Base-by-base conservation (phyloP, 2,329 filamentous ascomycete genomes). In the Raffaelea albimanens region DNA sequence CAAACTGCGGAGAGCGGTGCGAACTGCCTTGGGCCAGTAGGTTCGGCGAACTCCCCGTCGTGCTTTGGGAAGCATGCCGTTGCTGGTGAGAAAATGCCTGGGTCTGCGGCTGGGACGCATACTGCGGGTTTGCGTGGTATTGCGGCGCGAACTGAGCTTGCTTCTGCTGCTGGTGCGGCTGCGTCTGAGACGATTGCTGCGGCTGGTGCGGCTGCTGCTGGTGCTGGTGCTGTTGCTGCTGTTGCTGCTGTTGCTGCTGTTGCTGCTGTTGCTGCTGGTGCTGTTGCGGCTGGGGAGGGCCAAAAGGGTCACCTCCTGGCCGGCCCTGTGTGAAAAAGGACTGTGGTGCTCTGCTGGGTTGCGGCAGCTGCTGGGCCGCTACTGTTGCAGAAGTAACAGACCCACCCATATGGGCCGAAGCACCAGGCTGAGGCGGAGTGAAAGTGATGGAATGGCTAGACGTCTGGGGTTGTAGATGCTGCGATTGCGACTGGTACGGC, bases 41-140 rank as follows among this genome's bases (percentile, higher is more conserved):
- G 1, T 41, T 43, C 4, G 53, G 55, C 10, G 53, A 55, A 29
- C 44, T 49, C 2, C 47, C 44, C 8, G 34, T 14, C 11, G 52
- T 46, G 29, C 25, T 44, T 10, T 54, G 55, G 1, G 59, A 57
- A 33, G 58, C 49, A 38, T 60, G 59, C 2, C 50, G 49, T 21
- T 49, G 45, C 36, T 50, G 47, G 3, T 49, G 21, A 8, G 55
- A 34, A 46, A 61, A 62, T 38, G 55, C 52, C 33, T 60, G 59
- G 4, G 49, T 39, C 20, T 50, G 51, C n/a, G 49, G 43, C 25
- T 49, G 48, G 2, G 49, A 38, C 2, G 50, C 11, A 7, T 50
- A 48, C 13, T 34, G 42, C 5, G 31, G 36, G 3, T 51, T 34
- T 2, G 45, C 29, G 8, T 53, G 52, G 11, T 52, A 50, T 11